These are phyloP conservation scores for Cryptococcus wingfieldii DNA, from an alignment of 1,284 basidiomycete genomes.

Conservation along the genomic window DNA sequence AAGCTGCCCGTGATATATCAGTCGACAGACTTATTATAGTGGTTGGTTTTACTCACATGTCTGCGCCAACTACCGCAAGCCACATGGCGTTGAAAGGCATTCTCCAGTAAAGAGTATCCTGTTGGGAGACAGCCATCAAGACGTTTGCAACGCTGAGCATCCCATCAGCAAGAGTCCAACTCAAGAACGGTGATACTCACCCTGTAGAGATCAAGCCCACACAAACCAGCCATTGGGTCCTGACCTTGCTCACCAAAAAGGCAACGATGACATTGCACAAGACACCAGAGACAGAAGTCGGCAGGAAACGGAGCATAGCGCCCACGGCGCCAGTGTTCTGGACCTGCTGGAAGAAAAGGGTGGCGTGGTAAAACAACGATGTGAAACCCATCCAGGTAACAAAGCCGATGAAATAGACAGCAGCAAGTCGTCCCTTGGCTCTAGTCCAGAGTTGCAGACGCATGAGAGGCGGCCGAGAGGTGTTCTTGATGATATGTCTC, in stretches of 20 bases:
- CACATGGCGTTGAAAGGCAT: conserved; percentile 74
- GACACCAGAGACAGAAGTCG: conserved; percentile 67
- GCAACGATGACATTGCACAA: conserved; percentile 58
- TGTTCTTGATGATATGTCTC: conserved; percentile 53
- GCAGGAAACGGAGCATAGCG: conserved; percentile 71
- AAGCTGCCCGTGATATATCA: conserved; percentile 45
- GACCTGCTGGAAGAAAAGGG: conserved; percentile 43
- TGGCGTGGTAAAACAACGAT: conserved; percentile 36
- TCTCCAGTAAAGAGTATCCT: conserved; percentile 66
- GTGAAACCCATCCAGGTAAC: conserved; percentile 64
- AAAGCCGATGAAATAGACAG: conserved; percentile 64
- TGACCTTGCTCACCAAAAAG: conserved; percentile 29
- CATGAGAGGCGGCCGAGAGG: conserved; percentile 62
- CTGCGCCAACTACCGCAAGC: conserved; percentile 67
- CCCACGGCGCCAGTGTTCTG: conserved; percentile 50
- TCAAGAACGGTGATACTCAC: conserved; percentile 18
- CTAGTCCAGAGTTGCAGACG: conserved; percentile 64
- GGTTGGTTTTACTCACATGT: conserved; percentile 54
- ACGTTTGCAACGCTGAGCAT: conserved; percentile 55
- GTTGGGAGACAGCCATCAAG: conserved; percentile 67
- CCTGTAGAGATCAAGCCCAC: conserved; percentile 58
- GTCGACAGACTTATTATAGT: not conserved
- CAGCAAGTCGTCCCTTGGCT: conserved; percentile 62
- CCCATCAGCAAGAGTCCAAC: not conserved
- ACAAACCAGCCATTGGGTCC: conserved; percentile 52